Conservation (phyloP, 148 eudicot species). For the Silene latifolia region DNA sequence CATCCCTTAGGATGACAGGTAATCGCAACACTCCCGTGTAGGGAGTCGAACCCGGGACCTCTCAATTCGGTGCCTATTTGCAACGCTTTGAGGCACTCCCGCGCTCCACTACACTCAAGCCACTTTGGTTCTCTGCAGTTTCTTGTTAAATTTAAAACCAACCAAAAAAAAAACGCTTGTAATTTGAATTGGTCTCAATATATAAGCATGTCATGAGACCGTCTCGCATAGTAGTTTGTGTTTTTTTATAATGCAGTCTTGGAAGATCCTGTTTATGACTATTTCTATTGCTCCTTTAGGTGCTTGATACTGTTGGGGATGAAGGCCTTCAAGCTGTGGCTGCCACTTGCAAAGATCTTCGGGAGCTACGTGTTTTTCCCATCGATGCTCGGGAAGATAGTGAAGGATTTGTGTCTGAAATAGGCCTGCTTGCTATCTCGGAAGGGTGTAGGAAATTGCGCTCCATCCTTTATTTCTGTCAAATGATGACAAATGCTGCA, state of each 20-base stretch:
- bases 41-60: no score
- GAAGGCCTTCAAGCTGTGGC: constrained; percentile 86
- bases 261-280: neutral
- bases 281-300: constrained; percentile 35
- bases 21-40: no score
- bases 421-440: constrained; percentile 73
- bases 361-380: constrained; percentile 80
- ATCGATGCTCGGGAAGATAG: constrained; percentile 62
- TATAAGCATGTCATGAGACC: no score
- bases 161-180: no score
- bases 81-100: no score
- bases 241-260: neutral
- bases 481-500: constrained; percentile 83
- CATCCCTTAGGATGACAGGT: no score
- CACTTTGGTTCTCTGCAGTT: no score
- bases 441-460: constrained; percentile 66
- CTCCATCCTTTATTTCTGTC: constrained; percentile 79
- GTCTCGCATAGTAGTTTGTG: neutral
- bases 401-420: constrained; percentile 73
- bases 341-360: constrained; percentile 67
- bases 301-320: constrained; percentile 68
- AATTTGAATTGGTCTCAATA: no score
- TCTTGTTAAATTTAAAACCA: no score
- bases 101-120: no score
- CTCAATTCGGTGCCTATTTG: no score